Base-by-base conservation (phyloP, 306 rosid species). In the Castanea sativa region DNA sequence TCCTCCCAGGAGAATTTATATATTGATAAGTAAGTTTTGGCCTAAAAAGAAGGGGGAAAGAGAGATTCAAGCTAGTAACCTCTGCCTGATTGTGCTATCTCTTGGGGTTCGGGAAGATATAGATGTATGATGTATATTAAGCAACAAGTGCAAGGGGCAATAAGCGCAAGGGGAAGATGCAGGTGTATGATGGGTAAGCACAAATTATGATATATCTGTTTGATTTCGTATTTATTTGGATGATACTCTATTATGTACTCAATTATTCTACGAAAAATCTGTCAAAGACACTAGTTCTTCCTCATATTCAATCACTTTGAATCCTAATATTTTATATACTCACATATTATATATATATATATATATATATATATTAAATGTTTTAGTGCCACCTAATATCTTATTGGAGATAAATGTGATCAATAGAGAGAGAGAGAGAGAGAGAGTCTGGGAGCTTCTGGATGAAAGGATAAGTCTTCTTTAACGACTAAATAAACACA, bases 61-160 rank as follows among this genome's bases (percentile, higher is more conserved):
- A 13, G 53, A 49, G 53, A 49, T 49, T 10, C 53, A 49, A 49
- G 12, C 4, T 49, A 38, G 45, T 38, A 3, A 49, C 16, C 53
- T 49, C 53, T 13, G 53, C 53, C 53, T 49, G 53, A 49, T 49
- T 12, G 53, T 49, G 53, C 53, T 49, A 12, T 13, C 53, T 3
- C 16, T 49, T 49, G 53, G 53, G 53, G 5, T 10, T 23, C 8
- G 0, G 67, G 67, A 11, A 59, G 25, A 21, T 23, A 59, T 11
- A 9, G 5, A 9, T 12, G 33, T 51, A 81, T 72, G 56, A 79
- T 71, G 38, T 41, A 30, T 41, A 23, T 73, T 8, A 49, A 78
- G 73, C 58, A 35, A 29, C 27, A 55, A 79, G 68, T 74, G 77
- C 73, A 75, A 67, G 20, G 27, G 53, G 78, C 64, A 53, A 51